Evolutionary conservation across 2,329 filamentous ascomycete species (phyloP).

Genomic region (Purpureocillium lavendulum): DNA sequence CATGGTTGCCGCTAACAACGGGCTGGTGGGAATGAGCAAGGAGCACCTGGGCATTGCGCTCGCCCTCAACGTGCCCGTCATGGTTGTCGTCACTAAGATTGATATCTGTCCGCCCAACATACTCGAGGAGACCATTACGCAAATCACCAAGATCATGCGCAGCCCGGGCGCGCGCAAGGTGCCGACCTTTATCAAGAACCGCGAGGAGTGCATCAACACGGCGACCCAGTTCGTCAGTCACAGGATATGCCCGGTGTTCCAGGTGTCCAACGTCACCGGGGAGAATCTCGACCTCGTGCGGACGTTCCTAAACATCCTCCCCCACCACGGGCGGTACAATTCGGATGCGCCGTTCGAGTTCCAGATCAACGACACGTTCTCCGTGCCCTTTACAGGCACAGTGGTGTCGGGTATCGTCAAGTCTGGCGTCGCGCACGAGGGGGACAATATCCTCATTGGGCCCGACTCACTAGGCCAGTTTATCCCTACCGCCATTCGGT

Average conservation of each 20-base stretch:
- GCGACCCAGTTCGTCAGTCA: constrained; percentile 93
- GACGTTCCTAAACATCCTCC: constrained; percentile 89
- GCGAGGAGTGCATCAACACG: constrained; percentile 88
- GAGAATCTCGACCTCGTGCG: constrained; percentile 84
- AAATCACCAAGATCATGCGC: constrained; percentile 88
- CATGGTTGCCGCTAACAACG: constrained; percentile 98
- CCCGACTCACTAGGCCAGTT: constrained; percentile 90
- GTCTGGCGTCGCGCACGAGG: constrained; percentile 75
- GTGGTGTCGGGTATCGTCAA: constrained; percentile 94
- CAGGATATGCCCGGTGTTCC: constrained; percentile 93
- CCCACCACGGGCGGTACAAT: constrained; percentile 90
- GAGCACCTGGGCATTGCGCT: constrained; percentile 94
- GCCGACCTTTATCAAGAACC: constrained; percentile 87
- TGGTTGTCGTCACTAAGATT: constrained; percentile 97
- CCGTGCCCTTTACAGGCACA: constrained; percentile 91
- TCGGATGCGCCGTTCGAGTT: constrained; percentile 85
- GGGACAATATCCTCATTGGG: constrained; percentile 83
- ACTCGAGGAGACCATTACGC: constrained; percentile 82
- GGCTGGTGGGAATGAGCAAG: constrained; percentile 94
- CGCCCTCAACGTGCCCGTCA: constrained; percentile 90
- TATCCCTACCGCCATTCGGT: constrained; percentile 74
- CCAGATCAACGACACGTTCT: constrained; percentile 95
- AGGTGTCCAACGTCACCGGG: constrained; percentile 96
- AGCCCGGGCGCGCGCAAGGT: constrained; percentile 91
- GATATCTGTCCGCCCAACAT: constrained; percentile 97